Conservation (phyloP, 768 basidiomycete genomes). For the Hydnomerulius pinastri region DNA sequence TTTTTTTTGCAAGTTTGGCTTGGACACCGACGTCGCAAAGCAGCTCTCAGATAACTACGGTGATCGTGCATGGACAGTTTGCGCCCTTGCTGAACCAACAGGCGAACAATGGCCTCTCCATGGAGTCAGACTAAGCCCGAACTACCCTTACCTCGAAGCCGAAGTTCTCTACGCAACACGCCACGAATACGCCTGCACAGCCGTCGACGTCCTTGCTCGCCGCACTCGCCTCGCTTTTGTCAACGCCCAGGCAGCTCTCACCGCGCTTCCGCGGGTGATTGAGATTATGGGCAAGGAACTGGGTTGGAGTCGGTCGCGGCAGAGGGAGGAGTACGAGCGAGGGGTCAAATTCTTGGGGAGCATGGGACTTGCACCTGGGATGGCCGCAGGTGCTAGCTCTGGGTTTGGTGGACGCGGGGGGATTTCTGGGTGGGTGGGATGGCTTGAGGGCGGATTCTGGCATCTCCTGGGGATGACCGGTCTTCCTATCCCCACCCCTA, state of each 20-base stretch:
- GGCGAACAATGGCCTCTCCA: constrained; percentile 85
- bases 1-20: constrained; percentile 61
- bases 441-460: constrained; percentile 15
- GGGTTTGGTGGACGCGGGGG: constrained; percentile 12
- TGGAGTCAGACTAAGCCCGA: constrained; percentile 66
- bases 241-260: constrained; percentile 82
- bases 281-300: constrained; percentile 91
- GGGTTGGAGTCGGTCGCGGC: constrained; percentile 66
- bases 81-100: constrained; percentile 75
- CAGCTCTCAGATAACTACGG: constrained; percentile 95
- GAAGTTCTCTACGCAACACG: constrained; percentile 89
- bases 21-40: constrained; percentile 89
- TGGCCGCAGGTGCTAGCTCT: constrained; percentile 34
- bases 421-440: constrained; percentile 18
- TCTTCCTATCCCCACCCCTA: background rate
- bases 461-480: constrained; percentile 25
- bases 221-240: constrained; percentile 94
- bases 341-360: constrained; percentile 70
- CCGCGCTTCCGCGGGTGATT: constrained; percentile 82
- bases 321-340: constrained; percentile 55
- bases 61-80: constrained; percentile 95
- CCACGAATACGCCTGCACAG: constrained; percentile 91
- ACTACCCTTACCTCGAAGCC: constrained; percentile 90
- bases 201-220: constrained; percentile 89
- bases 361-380: constrained; percentile 79